phyloP scores from a whole-genome alignment of 73 alveolate species.

The Effrenium voratum region DNA sequence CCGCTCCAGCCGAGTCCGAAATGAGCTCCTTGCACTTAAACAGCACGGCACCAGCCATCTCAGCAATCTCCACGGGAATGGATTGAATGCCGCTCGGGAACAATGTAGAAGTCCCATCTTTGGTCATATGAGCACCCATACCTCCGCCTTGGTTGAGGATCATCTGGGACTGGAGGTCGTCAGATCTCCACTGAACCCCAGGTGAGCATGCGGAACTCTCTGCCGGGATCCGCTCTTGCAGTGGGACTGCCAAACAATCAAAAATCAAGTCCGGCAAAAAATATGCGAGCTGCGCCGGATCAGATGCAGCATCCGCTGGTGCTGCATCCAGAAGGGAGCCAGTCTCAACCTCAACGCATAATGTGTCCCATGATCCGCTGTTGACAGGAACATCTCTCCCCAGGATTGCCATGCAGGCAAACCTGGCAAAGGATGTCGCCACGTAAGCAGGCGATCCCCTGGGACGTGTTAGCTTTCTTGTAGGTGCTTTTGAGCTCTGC shows the following conservation, averaged over 20 bases:
- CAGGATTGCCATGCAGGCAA: slow-evolving; percentile 11
- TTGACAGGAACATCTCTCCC: slow-evolving; percentile 66
- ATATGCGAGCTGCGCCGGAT: slow-evolving; percentile 16
- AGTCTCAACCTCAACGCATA: neutral
- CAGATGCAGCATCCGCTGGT: neutral
- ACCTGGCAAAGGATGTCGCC: slow-evolving; percentile 48
- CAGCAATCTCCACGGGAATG: slow-evolving; percentile 36
- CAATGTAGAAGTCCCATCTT: slow-evolving; percentile 26
- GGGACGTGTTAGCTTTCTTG: neutral
- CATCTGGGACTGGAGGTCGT: neutral
- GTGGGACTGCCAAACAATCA: neutral
- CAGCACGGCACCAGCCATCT: neutral
- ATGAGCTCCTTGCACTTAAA: slow-evolving; percentile 34
- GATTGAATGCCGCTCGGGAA: slow-evolving; percentile 48
- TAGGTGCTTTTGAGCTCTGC: neutral
- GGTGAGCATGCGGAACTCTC: slow-evolving; percentile 30
- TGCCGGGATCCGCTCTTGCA: neutral
- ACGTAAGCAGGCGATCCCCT: slow-evolving; percentile 39
- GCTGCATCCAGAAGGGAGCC: slow-evolving; percentile 22
- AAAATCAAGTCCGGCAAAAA: slow-evolving; percentile 41
- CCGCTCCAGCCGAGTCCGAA: slow-evolving; percentile 64
- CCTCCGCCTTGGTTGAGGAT: slow-evolving; percentile 53
- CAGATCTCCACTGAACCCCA: slow-evolving; percentile 8
- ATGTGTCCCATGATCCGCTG: slow-evolving; percentile 36
- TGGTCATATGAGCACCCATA: slow-evolving; percentile 26